Base-by-base conservation (phyloP, 1,284 basidiomycete genomes). In the Leccinum subspadiceum region DNA sequence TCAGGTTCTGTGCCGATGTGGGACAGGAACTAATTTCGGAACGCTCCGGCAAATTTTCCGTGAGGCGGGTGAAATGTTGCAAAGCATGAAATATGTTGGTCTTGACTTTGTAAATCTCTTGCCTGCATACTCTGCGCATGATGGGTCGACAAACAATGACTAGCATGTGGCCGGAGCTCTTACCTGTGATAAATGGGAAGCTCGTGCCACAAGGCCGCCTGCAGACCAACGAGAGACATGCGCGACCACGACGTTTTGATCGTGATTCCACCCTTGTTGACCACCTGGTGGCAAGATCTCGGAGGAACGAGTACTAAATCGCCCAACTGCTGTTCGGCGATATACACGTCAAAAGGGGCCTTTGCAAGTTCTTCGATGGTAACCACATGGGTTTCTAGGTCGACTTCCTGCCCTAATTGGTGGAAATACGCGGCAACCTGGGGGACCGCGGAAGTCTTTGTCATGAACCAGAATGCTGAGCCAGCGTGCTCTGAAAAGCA, bases 401-500 rank as follows among this genome's bases (percentile, higher is more conserved):
- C 90, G 1, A 93, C 70, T 68, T 89, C 89, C 53, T 84, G 77
- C 0, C 77, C 73, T 17, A 91, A 72, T 6, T 70, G 66, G 35
- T 84, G 83, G 64, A 92, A 90, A 68, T 85, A 89, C 46, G 76
- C 70, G 0, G 82, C 76, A 5, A 81, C 86, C 10, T 68, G 69
- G 8, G 78, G 74, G 8, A 86, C 83, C 59, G 78, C 79, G 0
- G 79, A 76, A 46, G 84, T 79, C 56, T 79, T 76, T 2, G 90
- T 90, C 88, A 92, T 90, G 71, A 92, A 92, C 90, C 90, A 92
- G 67, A 85, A 90, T 1, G 90, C 85, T 1, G 84, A 87, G 1
- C 86, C 89, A 44, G 72, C 78, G 26, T 84, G 75, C 66, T 90
- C 87, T 0, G 89, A 83, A 67, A 87, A 85, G 65, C 84, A 86